Percentiles rank a stretch among this genome's conserved stretches.
Evolutionary conservation across 345 rosid species (phyloP).

Genomic region (Passiflora organensis): DNA sequence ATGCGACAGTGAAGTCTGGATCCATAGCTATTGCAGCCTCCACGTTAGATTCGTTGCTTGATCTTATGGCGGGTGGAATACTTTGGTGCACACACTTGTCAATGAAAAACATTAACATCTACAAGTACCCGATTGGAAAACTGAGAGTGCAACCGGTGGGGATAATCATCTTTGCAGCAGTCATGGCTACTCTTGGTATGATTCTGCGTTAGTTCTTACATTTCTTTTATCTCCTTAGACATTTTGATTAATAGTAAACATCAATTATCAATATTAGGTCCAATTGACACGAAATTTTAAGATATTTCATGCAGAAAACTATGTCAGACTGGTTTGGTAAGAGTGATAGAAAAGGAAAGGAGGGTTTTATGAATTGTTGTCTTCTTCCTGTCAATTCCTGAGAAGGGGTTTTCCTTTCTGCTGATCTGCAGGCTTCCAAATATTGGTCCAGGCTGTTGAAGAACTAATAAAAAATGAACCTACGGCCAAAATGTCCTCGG

Average conservation of each 20-base stretch:
- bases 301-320: too few species aligned
- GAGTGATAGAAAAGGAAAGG: too few species aligned
- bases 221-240: too few species aligned
- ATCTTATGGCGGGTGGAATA: constrained; percentile 91
- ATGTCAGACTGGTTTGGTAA: too few species aligned
- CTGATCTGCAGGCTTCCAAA: constrained; percentile 55
- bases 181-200: constrained; percentile 93
- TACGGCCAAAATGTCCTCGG: constrained; percentile 38
- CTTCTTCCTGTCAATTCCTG: too few species aligned
- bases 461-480: constrained; percentile 41
- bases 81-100: constrained; percentile 90
- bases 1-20: constrained; percentile 81
- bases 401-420: too few species aligned
- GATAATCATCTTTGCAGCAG: constrained; percentile 75
- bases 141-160: constrained; percentile 94
- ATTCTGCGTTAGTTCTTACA: too few species aligned
- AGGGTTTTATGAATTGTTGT: too few species aligned
- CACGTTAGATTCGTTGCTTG: constrained; percentile 84
- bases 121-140: constrained; percentile 87
- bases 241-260: too few species aligned
- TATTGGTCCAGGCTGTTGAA: constrained; percentile 61
- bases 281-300: too few species aligned
- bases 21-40: constrained; percentile 94
- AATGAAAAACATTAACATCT: constrained; percentile 78
- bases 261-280: too few species aligned